Evolutionary conservation across 2,329 filamentous ascomycete genomes (phyloP).

Genomic region (Colletotrichum shisoi): DNA sequence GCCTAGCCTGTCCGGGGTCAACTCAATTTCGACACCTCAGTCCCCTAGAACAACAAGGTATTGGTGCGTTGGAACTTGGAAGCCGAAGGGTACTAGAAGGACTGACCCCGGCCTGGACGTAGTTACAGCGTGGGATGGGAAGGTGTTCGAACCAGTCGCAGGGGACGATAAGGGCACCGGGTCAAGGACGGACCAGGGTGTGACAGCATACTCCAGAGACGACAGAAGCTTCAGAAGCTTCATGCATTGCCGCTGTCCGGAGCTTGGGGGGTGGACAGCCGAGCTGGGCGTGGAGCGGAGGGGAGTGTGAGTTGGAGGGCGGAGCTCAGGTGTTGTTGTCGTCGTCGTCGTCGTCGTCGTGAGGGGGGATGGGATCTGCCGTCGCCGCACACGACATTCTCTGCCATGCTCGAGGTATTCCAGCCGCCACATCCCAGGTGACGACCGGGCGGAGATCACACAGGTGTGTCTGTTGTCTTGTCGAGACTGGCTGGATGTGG

Average conservation of each 20-base stretch:
- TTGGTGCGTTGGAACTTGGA: too few relatives aligned
- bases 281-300: constrained; percentile 14
- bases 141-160: constrained; percentile 12
- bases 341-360: too few relatives aligned
- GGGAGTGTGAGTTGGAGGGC: neutral
- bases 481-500: neutral
- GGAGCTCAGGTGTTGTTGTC: neutral
- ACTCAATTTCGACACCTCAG: neutral
- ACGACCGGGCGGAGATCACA: neutral
- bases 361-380: neutral
- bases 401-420: neutral
- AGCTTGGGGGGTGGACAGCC: constrained; percentile 9
- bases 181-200: constrained; percentile 21
- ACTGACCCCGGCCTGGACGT: neutral
- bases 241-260: constrained; percentile 23
- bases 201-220: constrained; percentile 30
- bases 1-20: constrained; percentile 18
- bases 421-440: neutral
- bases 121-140: constrained; percentile 7
- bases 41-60: neutral
- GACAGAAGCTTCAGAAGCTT: constrained; percentile 39
- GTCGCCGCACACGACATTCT: neutral
- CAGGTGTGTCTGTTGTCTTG: neutral
- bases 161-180: constrained; percentile 17
- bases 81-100: constrained; percentile 28